Percentiles rank a stretch among this genome's conserved stretches.
phyloP scores from a whole-genome alignment of 192 early-diverging fungal species.

The Coemansia sp. region DNA sequence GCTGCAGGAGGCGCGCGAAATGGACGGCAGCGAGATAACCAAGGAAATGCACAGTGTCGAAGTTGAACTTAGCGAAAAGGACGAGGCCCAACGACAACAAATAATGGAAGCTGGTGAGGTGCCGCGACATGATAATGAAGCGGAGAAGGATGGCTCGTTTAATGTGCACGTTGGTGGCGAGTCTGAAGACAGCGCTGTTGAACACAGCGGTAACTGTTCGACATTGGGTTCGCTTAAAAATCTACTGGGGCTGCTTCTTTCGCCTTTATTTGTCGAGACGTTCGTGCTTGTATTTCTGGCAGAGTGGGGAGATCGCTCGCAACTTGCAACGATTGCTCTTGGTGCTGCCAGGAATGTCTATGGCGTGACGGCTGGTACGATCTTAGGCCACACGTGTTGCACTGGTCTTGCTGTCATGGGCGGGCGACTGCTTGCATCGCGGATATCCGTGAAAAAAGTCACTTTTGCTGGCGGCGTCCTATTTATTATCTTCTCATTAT shows the following conservation, averaged over 20 bases:
- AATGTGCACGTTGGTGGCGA: constrained; percentile 36
- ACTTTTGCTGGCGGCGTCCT: constrained; percentile 82
- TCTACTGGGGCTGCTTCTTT: constrained; percentile 74
- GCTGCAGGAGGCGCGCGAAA: constrained; percentile 76
- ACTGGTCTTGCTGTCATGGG: constrained; percentile 91
- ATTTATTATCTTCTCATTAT: constrained; percentile 83
- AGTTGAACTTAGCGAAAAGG: constrained; percentile 80
- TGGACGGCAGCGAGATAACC: constrained; percentile 84
- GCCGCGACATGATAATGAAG: neutral
- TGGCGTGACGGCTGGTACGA: constrained; percentile 84
- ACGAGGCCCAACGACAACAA: constrained; percentile 56
- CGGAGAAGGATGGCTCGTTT: constrained; percentile 23
- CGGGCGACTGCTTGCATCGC: constrained; percentile 80
- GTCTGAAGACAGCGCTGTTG: constrained; percentile 12
- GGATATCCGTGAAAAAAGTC: constrained; percentile 86
- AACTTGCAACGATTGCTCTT: constrained; percentile 94
- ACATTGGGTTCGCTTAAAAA: constrained; percentile 62
- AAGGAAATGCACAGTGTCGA: constrained; percentile 92
- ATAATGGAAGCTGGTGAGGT: constrained; percentile 60
- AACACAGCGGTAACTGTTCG: constrained; percentile 17
- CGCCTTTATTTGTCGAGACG: constrained; percentile 92
- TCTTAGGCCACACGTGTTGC: constrained; percentile 90
- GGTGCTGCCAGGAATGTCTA: constrained; percentile 92
- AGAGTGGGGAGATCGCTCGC: constrained; percentile 97
- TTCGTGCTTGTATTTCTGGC: constrained; percentile 96